Conservation (phyloP, 1,284 basidiomycete species). For the Clitocybe nebularis region DNA sequence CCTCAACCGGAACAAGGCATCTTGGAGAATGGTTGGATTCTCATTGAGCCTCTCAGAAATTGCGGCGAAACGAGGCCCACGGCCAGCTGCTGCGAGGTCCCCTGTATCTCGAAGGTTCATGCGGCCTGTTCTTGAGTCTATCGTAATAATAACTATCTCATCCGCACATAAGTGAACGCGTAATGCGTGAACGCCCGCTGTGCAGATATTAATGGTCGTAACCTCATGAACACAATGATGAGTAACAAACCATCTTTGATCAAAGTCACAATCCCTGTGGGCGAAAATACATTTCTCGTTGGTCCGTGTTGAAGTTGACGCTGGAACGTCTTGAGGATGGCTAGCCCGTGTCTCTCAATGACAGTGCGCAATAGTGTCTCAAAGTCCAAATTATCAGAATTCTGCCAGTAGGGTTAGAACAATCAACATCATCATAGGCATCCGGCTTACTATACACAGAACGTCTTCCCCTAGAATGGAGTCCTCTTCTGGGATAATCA, state of each 20-base stretch:
- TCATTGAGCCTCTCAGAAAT: conserved; percentile 62
- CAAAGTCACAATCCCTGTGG: conserved; percentile 51
- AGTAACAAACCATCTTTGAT: conserved; percentile 46
- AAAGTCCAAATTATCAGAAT: conserved; percentile 66
- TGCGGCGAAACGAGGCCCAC: conserved; percentile 53
- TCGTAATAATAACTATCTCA: conserved; percentile 64
- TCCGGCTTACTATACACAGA: conserved; percentile 44
- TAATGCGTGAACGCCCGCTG: conserved; percentile 53
- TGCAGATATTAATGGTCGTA: conserved; percentile 7
- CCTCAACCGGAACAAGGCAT: conserved; percentile 50
- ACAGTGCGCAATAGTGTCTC: conserved; percentile 57
- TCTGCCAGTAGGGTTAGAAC: conserved; percentile 32
- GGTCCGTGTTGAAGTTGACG: conserved; percentile 47
- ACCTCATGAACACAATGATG: conserved; percentile 2
- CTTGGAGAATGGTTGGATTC: conserved; percentile 51
- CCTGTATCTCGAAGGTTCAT: conserved; percentile 70
- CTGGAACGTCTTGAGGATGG: conserved; percentile 54
- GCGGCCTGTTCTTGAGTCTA: conserved; percentile 71
- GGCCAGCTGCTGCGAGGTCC: conserved; percentile 68
- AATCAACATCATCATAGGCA: not conserved
- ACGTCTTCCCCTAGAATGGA: conserved; percentile 31
- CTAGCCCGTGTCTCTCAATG: conserved; percentile 57
- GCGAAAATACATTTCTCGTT: conserved; percentile 53
- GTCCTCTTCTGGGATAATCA: conserved; percentile 43
- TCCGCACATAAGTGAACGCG: conserved; percentile 68